Conservation (phyloP, 495 filamentous ascomycete genomes). For the Talaromyces wortmannii region DNA sequence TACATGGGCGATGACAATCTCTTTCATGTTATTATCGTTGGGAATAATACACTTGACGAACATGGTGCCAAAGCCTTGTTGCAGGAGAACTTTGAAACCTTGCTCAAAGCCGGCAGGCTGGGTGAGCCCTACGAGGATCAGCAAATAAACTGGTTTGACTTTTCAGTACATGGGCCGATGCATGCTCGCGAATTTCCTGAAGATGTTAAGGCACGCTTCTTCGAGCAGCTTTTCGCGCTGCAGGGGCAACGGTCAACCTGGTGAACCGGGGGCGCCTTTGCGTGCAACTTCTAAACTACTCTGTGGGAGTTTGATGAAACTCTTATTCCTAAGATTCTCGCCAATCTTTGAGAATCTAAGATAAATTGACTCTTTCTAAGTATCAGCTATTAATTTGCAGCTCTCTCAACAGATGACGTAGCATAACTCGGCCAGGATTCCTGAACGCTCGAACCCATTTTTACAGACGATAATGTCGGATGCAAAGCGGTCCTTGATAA, state of each 20-base stretch:
- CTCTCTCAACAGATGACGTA: too few relatives aligned
- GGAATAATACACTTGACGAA: constrained; percentile 19
- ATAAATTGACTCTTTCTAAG: too few relatives aligned
- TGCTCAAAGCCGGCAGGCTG: constrained; percentile 20
- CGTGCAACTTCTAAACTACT: constrained; percentile 27
- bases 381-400: too few relatives aligned
- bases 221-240: constrained; percentile 24
- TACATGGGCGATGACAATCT: constrained; percentile 21
- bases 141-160: constrained; percentile 24
- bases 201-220: constrained; percentile 24
- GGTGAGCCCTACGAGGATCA: constrained; percentile 5
- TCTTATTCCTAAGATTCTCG: constrained; percentile 15
- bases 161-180: constrained; percentile 30
- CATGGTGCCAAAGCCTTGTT: constrained; percentile 19
- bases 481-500: too few relatives aligned
- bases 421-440: too few relatives aligned
- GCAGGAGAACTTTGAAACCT: constrained; percentile 17
- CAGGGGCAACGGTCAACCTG: constrained; percentile 32
- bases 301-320: constrained; percentile 32
- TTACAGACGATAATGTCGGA: too few relatives aligned
- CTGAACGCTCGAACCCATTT: too few relatives aligned
- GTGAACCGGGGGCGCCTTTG: constrained; percentile 34
- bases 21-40: constrained; percentile 32
- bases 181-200: constrained; percentile 20
- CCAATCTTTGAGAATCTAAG: constrained; percentile 3